These are phyloP conservation scores for Cavenderia fasciculata DNA, from an alignment of 78 protist genomes.

Conservation along the genomic window DNA sequence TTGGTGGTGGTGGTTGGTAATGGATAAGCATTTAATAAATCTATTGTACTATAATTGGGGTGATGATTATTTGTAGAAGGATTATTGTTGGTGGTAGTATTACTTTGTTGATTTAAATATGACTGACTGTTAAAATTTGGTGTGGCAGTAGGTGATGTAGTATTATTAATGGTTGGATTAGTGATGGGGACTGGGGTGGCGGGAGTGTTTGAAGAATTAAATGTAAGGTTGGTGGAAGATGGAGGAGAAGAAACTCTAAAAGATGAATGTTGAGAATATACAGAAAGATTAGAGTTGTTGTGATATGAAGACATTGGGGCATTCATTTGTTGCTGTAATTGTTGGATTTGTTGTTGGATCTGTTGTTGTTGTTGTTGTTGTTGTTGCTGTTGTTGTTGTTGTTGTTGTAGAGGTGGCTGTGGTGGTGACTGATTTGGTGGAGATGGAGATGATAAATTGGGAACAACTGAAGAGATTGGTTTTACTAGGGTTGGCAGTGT, in stretches of 20 bases:
- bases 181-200: neutral
- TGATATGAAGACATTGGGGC: neutral
- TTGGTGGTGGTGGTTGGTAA: constrained; percentile 33
- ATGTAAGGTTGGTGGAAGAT: neutral
- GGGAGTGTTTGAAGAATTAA: neutral
- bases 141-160: neutral
- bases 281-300: neutral
- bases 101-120: neutral
- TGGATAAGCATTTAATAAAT: neutral
- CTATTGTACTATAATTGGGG: neutral
- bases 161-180: neutral
- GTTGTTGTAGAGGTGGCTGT: neutral
- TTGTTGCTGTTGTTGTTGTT: neutral
- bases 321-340: neutral
- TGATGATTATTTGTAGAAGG: neutral
- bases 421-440: neutral
- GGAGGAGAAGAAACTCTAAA: neutral
- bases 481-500: neutral
- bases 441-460: neutral
- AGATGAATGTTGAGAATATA: constrained; percentile 13
- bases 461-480: neutral
- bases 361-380: constrained; percentile 28
- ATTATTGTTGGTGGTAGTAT: neutral
- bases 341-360: neutral
- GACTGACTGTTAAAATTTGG: neutral